Base-by-base conservation (phyloP, 768 basidiomycete genomes). In the Leccinellum luteum region DNA sequence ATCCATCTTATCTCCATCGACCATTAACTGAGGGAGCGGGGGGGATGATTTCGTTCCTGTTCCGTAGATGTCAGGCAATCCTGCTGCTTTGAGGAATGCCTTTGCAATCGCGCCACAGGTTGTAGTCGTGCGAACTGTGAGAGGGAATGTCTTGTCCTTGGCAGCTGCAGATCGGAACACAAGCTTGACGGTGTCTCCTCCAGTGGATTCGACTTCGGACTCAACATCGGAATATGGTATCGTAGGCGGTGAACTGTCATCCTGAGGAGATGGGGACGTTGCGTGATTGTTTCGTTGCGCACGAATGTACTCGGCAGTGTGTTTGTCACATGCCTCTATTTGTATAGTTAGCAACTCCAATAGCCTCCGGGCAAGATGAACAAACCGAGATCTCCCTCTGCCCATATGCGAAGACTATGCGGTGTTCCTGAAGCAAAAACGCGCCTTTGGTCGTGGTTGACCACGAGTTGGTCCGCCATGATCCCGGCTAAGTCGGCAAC, bases 1-100 rank as follows among this genome's bases (percentile, higher is more conserved):
- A n/a, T 76, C 76, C 77, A 90, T 78, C 66, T 77, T 84, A 41
- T 90, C 88, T 7, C 90, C 90, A 64, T 93, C 90, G 23, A 92
- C 73, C 62, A 75, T 77, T 35, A 92, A 65, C 43, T 69, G 73
- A 9, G 69, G 73, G 17, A 57, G 63, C 28, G 64, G 65, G 19
- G 31, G 21, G 7, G 55, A 50, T 44, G 55, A 50, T 44, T 64
- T 70, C 41, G 68, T 69, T 21, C 66, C 73, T 51, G 70, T 75
- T 58, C 75, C 74, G 61, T 87, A 87, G 43, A 83, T 76, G 48
- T 81, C 79, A 30, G 79, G 76, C 54, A 92, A 66, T 1, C 81
- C 85, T 5, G 84, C 82, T 64, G 82, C 84, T 69, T 82, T 89
- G 65, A 93, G 74, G 70, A 87, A 93, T 0, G 86, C 88, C 63